These are phyloP conservation scores for Penicillium ochrochloron DNA, from an alignment of 495 filamentous ascomycete genomes.

Conservation along the genomic window DNA sequence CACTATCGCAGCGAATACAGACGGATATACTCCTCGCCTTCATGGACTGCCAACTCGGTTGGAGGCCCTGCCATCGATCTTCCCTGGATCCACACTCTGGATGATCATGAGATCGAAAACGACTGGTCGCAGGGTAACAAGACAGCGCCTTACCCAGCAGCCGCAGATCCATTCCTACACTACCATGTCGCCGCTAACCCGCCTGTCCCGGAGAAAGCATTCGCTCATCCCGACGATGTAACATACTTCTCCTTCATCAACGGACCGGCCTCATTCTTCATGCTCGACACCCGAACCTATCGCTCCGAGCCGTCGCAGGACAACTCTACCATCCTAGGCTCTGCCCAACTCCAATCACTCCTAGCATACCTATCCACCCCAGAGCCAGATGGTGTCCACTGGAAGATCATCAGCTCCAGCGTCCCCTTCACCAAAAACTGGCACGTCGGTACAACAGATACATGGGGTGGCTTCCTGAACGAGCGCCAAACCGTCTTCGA, in stretches of 20 bases:
- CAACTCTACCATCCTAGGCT: constrained; percentile 85
- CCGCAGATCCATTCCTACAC: constrained; percentile 82
- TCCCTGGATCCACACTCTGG: constrained; percentile 94
- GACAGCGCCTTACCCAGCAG: constrained; percentile 71
- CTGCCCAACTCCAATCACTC: constrained; percentile 76
- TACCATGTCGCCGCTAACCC: constrained; percentile 89
- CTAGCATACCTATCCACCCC: constrained; percentile 72
- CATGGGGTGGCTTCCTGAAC: constrained; percentile 86
- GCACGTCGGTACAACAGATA: constrained; percentile 80
- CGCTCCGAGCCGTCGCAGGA: constrained; percentile 65
- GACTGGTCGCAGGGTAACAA: constrained; percentile 78
- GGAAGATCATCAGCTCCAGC: constrained; percentile 88
- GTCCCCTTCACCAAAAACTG: constrained; percentile 98
- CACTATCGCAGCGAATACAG: constrained; percentile 91
- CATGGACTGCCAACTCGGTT: constrained; percentile 68
- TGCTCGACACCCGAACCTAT: constrained; percentile 90
- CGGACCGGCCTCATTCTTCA: constrained; percentile 91
- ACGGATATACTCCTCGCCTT: constrained; percentile 89
- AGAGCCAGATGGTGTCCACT: constrained; percentile 75
- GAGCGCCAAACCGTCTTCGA: constrained; percentile 82
- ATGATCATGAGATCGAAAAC: constrained; percentile 95
- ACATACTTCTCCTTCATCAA: constrained; percentile 88
- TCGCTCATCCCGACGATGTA: constrained; percentile 52
- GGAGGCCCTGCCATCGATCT: constrained; percentile 56
- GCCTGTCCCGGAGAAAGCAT: constrained; percentile 54